These are phyloP conservation scores for Datura wrightii DNA, from an alignment of 257 asterid species.

Conservation along the genomic window DNA sequence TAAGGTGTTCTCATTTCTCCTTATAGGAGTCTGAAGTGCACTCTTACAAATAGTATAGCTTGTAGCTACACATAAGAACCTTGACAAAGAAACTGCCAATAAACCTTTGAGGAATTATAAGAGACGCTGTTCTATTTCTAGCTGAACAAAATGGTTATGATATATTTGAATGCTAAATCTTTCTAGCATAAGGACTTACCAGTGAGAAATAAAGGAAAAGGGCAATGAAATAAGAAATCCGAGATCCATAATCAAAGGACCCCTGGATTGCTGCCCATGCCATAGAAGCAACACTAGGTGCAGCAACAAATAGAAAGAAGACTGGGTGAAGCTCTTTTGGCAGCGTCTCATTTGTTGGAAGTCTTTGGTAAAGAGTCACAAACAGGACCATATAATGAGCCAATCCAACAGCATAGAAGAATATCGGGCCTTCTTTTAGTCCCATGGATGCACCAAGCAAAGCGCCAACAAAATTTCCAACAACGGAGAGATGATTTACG, in stretches of 20 bases:
- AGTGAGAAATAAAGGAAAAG: slow-evolving; percentile 84
- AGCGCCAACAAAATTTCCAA: slow-evolving; percentile 89
- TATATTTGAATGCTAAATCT: slow-evolving; percentile 10
- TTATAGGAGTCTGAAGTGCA: no score
- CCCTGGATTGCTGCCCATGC: slow-evolving; percentile 91
- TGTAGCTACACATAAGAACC: no score
- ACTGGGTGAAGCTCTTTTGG: slow-evolving; percentile 96
- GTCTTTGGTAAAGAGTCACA: slow-evolving; percentile 90
- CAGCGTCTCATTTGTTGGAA: slow-evolving; percentile 85
- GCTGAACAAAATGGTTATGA: background rate
- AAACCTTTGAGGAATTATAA: background rate
- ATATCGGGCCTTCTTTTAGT: slow-evolving; percentile 80
- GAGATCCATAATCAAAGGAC: slow-evolving; percentile 67
- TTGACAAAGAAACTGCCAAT: background rate
- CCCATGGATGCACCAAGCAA: slow-evolving; percentile 93
- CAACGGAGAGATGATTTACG: slow-evolving; percentile 70
- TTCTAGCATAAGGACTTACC: slow-evolving; percentile 46
- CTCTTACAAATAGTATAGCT: no score
- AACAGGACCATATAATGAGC: slow-evolving; percentile 85
- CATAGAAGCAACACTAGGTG: slow-evolving; percentile 91
- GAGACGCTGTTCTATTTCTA: background rate
- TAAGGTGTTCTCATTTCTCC: no score
- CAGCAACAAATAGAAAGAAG: slow-evolving; percentile 89
- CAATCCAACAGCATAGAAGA: slow-evolving; percentile 86
- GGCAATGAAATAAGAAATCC: slow-evolving; percentile 77